Percentiles rank a stretch among this genome's conserved stretches.
Conservation (phyloP, 1,139 yeast genomes). For the Lodderomyces elongisporus region DNA sequence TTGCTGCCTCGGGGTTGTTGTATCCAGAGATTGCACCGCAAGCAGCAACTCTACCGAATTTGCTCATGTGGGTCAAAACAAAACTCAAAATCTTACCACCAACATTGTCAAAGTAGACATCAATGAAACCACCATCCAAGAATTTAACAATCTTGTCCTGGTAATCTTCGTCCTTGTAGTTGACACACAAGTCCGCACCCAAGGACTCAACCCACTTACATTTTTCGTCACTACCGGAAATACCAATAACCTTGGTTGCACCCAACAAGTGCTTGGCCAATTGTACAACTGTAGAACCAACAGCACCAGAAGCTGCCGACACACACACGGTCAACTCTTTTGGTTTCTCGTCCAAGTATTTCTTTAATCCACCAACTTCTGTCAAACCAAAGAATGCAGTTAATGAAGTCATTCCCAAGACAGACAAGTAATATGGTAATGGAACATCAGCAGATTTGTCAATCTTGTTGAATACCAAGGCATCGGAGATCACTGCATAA, state of each 20-base stretch:
- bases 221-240: slow-evolving; percentile 61
- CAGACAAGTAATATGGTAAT: slow-evolving; percentile 21
- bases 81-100: slow-evolving; percentile 57
- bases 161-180: slow-evolving; percentile 48
- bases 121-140: slow-evolving; percentile 39
- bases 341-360: slow-evolving; percentile 4
- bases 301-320: slow-evolving; percentile 69
- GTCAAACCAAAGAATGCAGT: slow-evolving; percentile 59
- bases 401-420: slow-evolving; percentile 52
- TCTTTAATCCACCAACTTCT: slow-evolving; percentile 36
- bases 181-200: slow-evolving; percentile 51
- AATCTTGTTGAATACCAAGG: slow-evolving; percentile 19
- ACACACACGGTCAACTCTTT: slow-evolving; percentile 40
- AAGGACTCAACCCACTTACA: slow-evolving; percentile 49
- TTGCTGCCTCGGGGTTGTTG: slow-evolving; percentile 34
- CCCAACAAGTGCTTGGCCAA: slow-evolving; percentile 51
- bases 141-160: slow-evolving; percentile 38
- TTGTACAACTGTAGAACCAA: slow-evolving; percentile 57
- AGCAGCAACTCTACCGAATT: slow-evolving; percentile 45
- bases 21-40: slow-evolving; percentile 64
- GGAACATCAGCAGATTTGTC: slow-evolving; percentile 22
- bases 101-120: slow-evolving; percentile 53
- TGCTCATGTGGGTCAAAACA: slow-evolving; percentile 36
- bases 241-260: slow-evolving; percentile 55
- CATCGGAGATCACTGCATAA: slow-evolving; percentile 20